These are phyloP conservation scores for Celoporthe dispersa DNA, from an alignment of 2,329 filamentous ascomycete genomes.

Conservation along the genomic window DNA sequence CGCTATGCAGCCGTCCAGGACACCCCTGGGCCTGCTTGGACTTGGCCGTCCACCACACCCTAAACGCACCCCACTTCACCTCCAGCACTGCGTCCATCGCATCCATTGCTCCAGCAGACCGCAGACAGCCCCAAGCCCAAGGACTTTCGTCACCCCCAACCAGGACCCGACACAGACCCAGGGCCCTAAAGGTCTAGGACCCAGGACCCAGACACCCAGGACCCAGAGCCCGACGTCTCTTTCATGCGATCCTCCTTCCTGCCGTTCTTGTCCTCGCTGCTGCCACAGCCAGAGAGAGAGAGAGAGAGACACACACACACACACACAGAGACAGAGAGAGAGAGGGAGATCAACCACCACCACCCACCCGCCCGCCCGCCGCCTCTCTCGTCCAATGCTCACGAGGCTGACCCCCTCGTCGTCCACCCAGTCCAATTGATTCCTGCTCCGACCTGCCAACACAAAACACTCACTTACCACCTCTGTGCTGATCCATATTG, in stretches of 20 bases:
- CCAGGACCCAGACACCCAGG: slow-evolving; percentile 3
- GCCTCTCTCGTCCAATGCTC: slow-evolving; percentile 7
- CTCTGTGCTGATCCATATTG: slow-evolving; percentile 10
- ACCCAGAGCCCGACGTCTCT: slow-evolving; percentile 9
- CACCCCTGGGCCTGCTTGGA: slow-evolving; percentile 7
- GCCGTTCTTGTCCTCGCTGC: slow-evolving; percentile 9
- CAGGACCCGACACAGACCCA: not conserved
- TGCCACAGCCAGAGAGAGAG: slow-evolving; percentile 3
- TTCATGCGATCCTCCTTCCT: slow-evolving; percentile 14
- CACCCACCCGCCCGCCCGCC: slow-evolving; percentile 8
- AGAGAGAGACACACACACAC: too few species aligned
- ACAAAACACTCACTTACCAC: slow-evolving; percentile 12
- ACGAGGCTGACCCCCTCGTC: slow-evolving; percentile 18
- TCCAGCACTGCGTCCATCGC: not conserved
- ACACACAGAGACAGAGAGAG: too few species aligned
- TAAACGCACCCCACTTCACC: not conserved
- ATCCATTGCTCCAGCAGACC: slow-evolving; percentile 3
- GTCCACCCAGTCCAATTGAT: slow-evolving; percentile 12
- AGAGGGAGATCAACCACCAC: not conserved
- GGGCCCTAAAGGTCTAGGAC: slow-evolving; percentile 6
- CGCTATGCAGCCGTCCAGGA: slow-evolving; percentile 3
- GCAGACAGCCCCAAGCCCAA: not conserved
- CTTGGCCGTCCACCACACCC: slow-evolving; percentile 8
- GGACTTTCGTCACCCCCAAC: slow-evolving; percentile 1
- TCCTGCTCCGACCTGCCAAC: slow-evolving; percentile 16